phyloP scores from a whole-genome alignment of 345 rosid genomes.

The Camelina laxa region DNA sequence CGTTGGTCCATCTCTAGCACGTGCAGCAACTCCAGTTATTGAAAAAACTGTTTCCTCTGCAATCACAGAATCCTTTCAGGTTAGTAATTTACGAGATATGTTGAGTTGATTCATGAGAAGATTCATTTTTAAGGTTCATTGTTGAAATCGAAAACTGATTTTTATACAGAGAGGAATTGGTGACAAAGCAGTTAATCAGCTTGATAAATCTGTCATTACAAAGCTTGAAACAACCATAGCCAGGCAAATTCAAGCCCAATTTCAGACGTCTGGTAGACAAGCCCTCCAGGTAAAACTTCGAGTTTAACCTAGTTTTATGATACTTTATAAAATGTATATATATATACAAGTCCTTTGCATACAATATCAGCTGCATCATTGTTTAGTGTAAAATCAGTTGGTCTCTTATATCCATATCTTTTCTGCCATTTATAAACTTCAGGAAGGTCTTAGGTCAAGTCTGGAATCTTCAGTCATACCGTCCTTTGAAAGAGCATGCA shows the following conservation, averaged over 20 bases:
- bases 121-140: not conserved
- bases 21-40: constrained; percentile 62
- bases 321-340: not conserved
- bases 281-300: constrained; percentile 75
- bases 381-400: constrained; percentile 17
- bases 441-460: constrained; percentile 75
- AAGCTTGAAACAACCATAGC: constrained; percentile 84
- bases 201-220: constrained; percentile 77
- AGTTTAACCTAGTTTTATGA: constrained; percentile 6
- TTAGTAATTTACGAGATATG: constrained; percentile 39
- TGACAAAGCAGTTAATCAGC: constrained; percentile 87
- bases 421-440: constrained; percentile 29
- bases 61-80: constrained; percentile 87
- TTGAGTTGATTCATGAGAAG: constrained; percentile 14
- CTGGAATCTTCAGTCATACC: constrained; percentile 81
- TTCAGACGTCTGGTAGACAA: constrained; percentile 93
- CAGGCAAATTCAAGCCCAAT: constrained; percentile 85
- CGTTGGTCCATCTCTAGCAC: constrained; percentile 58
- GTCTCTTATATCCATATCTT: constrained; percentile 21
- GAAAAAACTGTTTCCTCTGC: constrained; percentile 73
- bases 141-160: constrained; percentile 18
- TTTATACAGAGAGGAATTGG: constrained; percentile 76
- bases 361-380: constrained; percentile 6
- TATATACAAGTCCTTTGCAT: not conserved
- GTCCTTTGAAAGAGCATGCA: constrained; percentile 90